phyloP scores from a whole-genome alignment of 768 basidiomycete species.

The Termitomyces sp. region DNA sequence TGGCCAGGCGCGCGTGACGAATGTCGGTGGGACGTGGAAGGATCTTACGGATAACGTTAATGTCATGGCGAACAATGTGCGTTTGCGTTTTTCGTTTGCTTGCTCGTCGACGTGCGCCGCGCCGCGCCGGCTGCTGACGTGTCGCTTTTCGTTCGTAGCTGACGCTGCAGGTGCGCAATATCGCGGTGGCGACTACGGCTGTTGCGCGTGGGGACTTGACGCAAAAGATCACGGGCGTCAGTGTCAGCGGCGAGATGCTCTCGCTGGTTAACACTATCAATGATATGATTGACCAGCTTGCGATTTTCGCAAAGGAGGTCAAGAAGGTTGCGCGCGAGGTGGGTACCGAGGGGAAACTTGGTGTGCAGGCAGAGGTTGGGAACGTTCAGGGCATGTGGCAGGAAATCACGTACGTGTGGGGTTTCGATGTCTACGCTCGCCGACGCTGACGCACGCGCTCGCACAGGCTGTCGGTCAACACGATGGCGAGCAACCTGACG shows the following conservation, averaged over 20 bases:
- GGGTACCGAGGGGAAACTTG: constrained; percentile 97
- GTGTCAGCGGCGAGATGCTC: constrained; percentile 95
- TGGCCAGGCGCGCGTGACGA: constrained; percentile 89
- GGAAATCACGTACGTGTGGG: constrained; percentile 77
- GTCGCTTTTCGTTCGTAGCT: constrained; percentile 39
- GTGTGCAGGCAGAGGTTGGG: constrained; percentile 95
- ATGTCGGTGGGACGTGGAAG: constrained; percentile 97
- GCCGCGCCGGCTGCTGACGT: neutral
- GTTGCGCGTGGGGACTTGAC: constrained; percentile 93
- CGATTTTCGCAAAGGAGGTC: constrained; percentile 55
- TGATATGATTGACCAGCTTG: constrained; percentile 62
- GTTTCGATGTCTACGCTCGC: too few relatives aligned
- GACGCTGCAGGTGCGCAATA: constrained; percentile 89
- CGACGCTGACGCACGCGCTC: too few relatives aligned
- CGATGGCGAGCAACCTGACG: constrained; percentile 95
- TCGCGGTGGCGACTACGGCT: constrained; percentile 90
- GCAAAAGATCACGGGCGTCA: constrained; percentile 88
- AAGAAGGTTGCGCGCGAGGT: constrained; percentile 97
- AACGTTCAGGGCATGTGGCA: constrained; percentile 98
- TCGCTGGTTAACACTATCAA: constrained; percentile 97
- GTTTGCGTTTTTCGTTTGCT: too few relatives aligned
- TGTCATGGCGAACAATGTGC: constrained; percentile 88
- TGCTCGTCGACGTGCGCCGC: too few relatives aligned
- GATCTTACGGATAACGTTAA: constrained; percentile 95
- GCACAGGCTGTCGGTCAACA: constrained; percentile 88